Evolutionary conservation across 192 early-diverging fungal species (phyloP).

Genomic region (Geosiphon pyriformis): DNA sequence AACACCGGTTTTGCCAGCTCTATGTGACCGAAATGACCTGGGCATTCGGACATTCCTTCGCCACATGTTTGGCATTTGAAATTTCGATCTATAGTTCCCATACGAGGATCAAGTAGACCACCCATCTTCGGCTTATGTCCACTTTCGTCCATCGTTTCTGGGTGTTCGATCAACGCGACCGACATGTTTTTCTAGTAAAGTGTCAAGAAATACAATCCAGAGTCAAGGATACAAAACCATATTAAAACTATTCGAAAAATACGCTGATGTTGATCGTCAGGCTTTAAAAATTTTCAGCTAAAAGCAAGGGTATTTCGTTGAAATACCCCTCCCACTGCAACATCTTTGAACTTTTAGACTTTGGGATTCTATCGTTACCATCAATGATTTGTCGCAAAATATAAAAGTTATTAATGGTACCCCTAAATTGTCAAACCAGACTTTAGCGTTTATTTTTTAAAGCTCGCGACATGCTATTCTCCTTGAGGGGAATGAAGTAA

Average conservation of each 20-base stretch:
- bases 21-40: conserved; percentile 98
- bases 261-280: background rate
- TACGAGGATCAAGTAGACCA: conserved; percentile 86
- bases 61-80: conserved; percentile 96
- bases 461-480: too few species aligned
- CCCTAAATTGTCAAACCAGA: too few species aligned
- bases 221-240: background rate
- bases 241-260: background rate
- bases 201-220: background rate
- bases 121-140: conserved; percentile 77
- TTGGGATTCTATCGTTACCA: conserved; percentile 3
- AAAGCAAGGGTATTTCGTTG: too few species aligned
- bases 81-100: conserved; percentile 97
- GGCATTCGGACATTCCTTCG: conserved; percentile 91
- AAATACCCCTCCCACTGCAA: too few species aligned
- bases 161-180: conserved; percentile 86
- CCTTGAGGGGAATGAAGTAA: too few species aligned
- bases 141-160: conserved; percentile 83
- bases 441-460: too few species aligned
- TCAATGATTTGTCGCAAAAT: conserved; percentile 9
- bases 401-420: too few species aligned
- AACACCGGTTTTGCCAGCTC: conserved; percentile 93
- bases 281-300: too few species aligned
- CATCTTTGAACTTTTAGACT: too few species aligned
- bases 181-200: conserved; percentile 90